These are phyloP conservation scores for Bacidia rubella DNA, from an alignment of 495 filamentous ascomycete genomes.

Conservation along the genomic window DNA sequence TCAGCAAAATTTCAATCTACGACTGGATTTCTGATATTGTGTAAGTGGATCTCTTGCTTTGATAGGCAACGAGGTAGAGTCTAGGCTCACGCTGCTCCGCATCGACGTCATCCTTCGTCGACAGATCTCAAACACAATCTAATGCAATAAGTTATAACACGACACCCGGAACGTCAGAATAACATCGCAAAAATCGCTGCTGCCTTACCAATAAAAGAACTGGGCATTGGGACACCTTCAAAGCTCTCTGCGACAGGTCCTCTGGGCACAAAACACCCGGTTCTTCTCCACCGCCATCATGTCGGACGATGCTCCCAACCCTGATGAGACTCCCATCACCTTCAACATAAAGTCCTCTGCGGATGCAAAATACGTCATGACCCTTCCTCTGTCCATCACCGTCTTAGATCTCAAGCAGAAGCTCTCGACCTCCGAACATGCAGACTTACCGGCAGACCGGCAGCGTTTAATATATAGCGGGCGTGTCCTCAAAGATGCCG, in stretches of 20 bases:
- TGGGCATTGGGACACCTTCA: neutral
- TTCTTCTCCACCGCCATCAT: conserved; percentile 7
- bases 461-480: conserved; percentile 97
- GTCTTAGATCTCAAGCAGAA: conserved; percentile 82
- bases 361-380: conserved; percentile 72
- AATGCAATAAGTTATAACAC: no score
- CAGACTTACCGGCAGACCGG: conserved; percentile 68
- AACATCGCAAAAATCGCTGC: no score
- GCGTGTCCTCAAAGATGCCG: conserved; percentile 85
- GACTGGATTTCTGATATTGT: no score
- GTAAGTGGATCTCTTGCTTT: no score
- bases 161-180: no score
- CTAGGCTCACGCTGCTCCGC: no score
- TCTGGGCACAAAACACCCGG: neutral
- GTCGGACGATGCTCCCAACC: conserved; percentile 32
- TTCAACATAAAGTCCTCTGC: conserved; percentile 89
- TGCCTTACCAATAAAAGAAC: neutral
- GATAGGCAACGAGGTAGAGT: no score
- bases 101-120: no score
- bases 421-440: conserved; percentile 64
- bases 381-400: conserved; percentile 59
- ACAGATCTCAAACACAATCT: no score
- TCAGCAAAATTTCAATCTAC: no score
- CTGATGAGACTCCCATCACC: conserved; percentile 51
- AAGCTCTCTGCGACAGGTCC: neutral